Conservation (phyloP, 78 protist genomes). For the Thecamonas trahens region DNA sequence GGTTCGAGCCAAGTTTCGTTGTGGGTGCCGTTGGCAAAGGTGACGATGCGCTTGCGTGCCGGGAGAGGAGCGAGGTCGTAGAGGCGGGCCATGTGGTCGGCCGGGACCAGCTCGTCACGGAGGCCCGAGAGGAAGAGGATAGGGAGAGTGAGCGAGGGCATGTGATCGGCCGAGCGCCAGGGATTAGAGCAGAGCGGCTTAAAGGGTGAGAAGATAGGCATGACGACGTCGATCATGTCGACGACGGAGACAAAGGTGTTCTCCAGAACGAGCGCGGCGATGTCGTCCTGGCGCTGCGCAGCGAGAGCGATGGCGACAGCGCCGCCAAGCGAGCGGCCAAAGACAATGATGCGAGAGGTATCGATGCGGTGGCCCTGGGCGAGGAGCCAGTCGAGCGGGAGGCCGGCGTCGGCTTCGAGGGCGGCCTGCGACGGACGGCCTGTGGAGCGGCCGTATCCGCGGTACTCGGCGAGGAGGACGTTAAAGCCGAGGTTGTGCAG, state of each 20-base stretch:
- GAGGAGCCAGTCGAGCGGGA: background rate
- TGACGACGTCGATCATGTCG: background rate
- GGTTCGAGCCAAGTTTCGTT: background rate
- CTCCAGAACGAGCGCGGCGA: background rate
- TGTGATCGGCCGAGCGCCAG: background rate
- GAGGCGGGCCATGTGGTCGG: background rate
- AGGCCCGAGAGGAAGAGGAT: background rate
- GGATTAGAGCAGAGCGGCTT: background rate
- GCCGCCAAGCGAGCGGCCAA: slow-evolving; percentile 19
- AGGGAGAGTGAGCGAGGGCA: background rate
- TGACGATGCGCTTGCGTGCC: background rate
- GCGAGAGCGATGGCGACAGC: slow-evolving; percentile 4
- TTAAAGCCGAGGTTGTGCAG: background rate
- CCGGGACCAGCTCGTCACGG: background rate
- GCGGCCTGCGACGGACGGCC: background rate
- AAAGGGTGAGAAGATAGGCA: background rate
- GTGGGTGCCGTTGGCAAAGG: background rate
- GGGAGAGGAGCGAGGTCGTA: background rate
- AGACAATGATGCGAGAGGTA: background rate
- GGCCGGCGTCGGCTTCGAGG: background rate
- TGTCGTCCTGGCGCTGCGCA: background rate
- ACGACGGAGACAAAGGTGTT: background rate
- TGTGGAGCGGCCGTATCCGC: background rate
- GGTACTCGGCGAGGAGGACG: background rate
- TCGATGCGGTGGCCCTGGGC: background rate